phyloP scores from a whole-genome alignment of 495 filamentous ascomycete species.

The Hypoxylon subgilvum region DNA sequence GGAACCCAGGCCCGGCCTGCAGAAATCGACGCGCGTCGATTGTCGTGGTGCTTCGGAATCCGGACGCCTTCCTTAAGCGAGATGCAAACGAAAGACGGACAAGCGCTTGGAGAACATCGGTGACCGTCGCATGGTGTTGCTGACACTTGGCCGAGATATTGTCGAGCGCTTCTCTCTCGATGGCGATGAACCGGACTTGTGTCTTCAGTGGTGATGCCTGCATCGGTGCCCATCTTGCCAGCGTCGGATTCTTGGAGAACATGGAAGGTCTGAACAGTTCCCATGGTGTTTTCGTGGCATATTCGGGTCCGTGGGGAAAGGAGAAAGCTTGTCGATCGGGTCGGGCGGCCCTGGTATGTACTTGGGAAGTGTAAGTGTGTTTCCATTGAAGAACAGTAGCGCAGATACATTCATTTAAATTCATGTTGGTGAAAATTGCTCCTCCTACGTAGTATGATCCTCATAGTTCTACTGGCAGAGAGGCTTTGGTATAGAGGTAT shows the following conservation, averaged over 20 bases:
- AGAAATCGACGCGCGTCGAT: constrained; percentile 17
- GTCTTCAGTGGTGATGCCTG: constrained; percentile 24
- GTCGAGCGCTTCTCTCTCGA: constrained; percentile 12
- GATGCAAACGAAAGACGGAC: constrained; percentile 18
- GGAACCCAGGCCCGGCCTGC: constrained; percentile 17
- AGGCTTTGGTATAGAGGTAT: no score
- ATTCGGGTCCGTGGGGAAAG: not conserved
- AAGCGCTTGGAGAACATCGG: constrained; percentile 36
- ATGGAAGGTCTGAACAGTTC: not conserved
- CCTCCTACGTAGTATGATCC: no score
- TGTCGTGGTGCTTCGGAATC: constrained; percentile 5
- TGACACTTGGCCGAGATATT: constrained; percentile 26
- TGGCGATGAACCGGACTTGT: constrained; percentile 18
- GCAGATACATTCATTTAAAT: no score
- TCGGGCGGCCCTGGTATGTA: not conserved
- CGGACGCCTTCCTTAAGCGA: constrained; percentile 7
- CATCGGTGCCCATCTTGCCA: constrained; percentile 15
- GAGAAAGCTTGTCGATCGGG: not conserved
- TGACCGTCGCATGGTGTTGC: constrained; percentile 29
- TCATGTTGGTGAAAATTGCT: no score
- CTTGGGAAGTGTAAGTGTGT: not conserved
- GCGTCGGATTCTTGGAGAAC: not conserved
- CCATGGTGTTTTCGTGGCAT: not conserved
- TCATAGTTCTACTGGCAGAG: no score
- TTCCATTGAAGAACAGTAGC: no score